Base-by-base conservation (phyloP, 2,329 filamentous ascomycete species). In the Aspergillus latus region DNA sequence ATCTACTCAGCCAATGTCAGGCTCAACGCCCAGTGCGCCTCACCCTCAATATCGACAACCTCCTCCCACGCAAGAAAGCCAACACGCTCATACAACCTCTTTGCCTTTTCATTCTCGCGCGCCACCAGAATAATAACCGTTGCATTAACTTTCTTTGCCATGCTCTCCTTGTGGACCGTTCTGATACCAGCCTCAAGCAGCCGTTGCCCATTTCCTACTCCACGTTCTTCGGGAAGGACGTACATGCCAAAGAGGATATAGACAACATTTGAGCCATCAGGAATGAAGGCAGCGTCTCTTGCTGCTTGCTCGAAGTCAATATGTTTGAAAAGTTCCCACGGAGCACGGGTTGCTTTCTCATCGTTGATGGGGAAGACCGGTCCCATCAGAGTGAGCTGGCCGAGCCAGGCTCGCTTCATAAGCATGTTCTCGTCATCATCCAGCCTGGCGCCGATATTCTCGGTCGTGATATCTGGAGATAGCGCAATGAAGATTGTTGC, bases 201-300 rank as follows among this genome's bases (percentile, higher is more conserved):
- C 10, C 42, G 15, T 30, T 4, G 32, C 13, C 50, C 50, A 46
- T 46, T 28, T 28, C 50, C 50, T 2, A 9, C 43, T 0, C 42
- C 30, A 0, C 50, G n/a, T 13, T 6, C 32, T n/a, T 39, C 30
- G 11, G 40, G 42, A 11, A 45, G 42, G 5, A 52, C 50, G 30
- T 45, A 52, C 50, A 47, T 32, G n/a, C 30, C 50, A 1, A 37
- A 30, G 5, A 52, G 32, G 5, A 46, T n/a, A 30, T 52, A 52
- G 2, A 39, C 50, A 5, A 46, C 40, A 7, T 11, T 36, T 2
- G 42, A 28, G 1, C 13, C 50, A 16, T 9, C 6, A 2, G 15
- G 15, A 39, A 52, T 46, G 4, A 6, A 3, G 5, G 10, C 5
- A 2, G n/a, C 47, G 3, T 29, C 47, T 6, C 15, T 11, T 1